Evolutionary conservation across 2,329 filamentous ascomycete genomes (phyloP), one percentile per base, ranked within the genome.

Genomic region (Trichoderma koningiopsis): DNA sequence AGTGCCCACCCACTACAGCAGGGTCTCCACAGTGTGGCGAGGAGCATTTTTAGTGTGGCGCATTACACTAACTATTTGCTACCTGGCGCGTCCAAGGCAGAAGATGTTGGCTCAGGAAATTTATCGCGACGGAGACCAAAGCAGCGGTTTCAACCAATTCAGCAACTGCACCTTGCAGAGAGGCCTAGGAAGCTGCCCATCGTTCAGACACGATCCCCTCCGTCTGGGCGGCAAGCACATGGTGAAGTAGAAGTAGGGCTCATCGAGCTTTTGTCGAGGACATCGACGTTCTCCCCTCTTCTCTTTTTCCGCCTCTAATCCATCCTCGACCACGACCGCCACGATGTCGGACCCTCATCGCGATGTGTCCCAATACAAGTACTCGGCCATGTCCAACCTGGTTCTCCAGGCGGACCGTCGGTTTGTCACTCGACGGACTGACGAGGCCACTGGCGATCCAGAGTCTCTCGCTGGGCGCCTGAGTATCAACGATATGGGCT

Each of bases 361-460:
- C 82, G 89, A 96, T 91, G 92, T 97, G 77, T 94, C 93, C 82
- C 94, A 97, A 83, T 97, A 97, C 88, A 97, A 97, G 83, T 97
- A 97, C 88, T 94, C 94, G 89, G 94, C 93, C 81, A 98, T 99
- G 96, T 99, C 96, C 84, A 99, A 99, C 89, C 91, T 99, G 93
- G 96, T 99, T 79, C 93, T 99, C 89, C 96, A 99, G 92, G 94
- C 94, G 84, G 96, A 99, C 85, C 91, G 94, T 83, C 91, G 96
- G 76, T 98, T 99, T 80, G 91, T 97, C 76, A 93, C 93, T 73
- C 90, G 96, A 80, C 90, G 94, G 76, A 94, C 91, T 75, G 95
- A 99, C 82, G 96, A 99, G 84, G 91, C 93, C 72, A 98, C 95
- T 63, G 96, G 96, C 76, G 96, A 99, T 80, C 96, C 96, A 63